Evolutionary conservation across 805 yeast genomes (phyloP).

Genomic region (Candida succiphila): DNA sequence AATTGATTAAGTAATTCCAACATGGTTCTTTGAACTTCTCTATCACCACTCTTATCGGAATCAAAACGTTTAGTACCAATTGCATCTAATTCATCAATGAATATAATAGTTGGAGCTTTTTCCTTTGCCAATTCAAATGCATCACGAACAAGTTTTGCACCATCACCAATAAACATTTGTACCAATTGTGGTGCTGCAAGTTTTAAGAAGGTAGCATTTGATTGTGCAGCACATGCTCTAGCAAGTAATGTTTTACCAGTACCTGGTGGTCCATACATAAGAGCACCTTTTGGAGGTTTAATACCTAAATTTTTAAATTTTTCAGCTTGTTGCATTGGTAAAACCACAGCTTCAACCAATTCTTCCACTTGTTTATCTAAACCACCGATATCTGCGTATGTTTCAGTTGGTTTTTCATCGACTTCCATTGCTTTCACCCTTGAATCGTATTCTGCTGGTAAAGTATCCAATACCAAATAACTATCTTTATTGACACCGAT

Average conservation of each 20-base stretch:
- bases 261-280: conserved; percentile 99
- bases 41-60: conserved; percentile 93
- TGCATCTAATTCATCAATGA: conserved; percentile 97
- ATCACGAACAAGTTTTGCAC: conserved; percentile 95
- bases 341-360: conserved; percentile 93
- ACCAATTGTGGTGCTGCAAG: conserved; percentile 97
- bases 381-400: conserved; percentile 97
- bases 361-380: conserved; percentile 97
- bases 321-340: conserved; percentile 98
- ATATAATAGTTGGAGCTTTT: conserved; percentile 95
- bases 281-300: conserved; percentile 96
- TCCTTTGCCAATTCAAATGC: conserved; percentile 97
- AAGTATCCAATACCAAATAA: conserved; percentile 81
- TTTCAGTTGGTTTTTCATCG: conserved; percentile 96
- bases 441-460: conserved; percentile 96
- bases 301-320: conserved; percentile 91
- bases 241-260: conserved; percentile 97
- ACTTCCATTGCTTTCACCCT: conserved; percentile 99
- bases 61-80: conserved; percentile 98
- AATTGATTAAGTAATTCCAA: conserved; percentile 92
- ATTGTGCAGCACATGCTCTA: conserved; percentile 98
- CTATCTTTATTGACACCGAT: conserved; percentile 98
- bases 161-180: conserved; percentile 98
- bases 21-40: conserved; percentile 99
- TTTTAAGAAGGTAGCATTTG: conserved; percentile 93